These are phyloP conservation scores for Phialophora macrospora DNA, from an alignment of 2,329 filamentous ascomycete species.

Conservation along the genomic window DNA sequence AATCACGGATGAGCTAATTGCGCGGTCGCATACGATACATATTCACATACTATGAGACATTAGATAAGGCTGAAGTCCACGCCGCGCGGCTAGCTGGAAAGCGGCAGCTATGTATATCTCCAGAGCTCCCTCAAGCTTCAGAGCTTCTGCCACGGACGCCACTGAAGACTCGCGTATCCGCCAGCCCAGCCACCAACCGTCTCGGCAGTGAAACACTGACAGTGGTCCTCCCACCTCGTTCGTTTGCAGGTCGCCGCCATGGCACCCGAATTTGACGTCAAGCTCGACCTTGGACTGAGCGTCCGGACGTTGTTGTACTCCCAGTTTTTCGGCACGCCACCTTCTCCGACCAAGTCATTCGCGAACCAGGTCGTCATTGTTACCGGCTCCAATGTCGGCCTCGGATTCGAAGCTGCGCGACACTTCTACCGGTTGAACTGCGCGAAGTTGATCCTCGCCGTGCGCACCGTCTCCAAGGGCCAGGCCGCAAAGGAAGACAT, in stretches of 20 bases:
- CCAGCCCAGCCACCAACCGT: background rate
- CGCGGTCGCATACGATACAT: background rate
- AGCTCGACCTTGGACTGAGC: slow-evolving; percentile 13
- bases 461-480: slow-evolving; percentile 51
- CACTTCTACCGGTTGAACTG: slow-evolving; percentile 51
- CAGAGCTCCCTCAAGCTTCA: background rate
- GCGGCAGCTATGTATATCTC: background rate
- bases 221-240: background rate
- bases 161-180: too few species aligned
- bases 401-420: slow-evolving; percentile 54
- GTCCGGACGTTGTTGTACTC: slow-evolving; percentile 31
- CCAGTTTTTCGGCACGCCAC: slow-evolving; percentile 34
- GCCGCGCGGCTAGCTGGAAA: background rate
- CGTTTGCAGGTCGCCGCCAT: slow-evolving; percentile 11
- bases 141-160: background rate
- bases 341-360: slow-evolving; percentile 31
- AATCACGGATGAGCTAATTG: too few species aligned
- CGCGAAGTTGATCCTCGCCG: slow-evolving; percentile 53
- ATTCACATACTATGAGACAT: background rate
- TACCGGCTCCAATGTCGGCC: slow-evolving; percentile 56
- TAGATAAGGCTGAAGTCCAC: background rate
- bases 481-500: slow-evolving; percentile 52
- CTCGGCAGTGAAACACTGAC: background rate
- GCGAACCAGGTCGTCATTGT: slow-evolving; percentile 50
- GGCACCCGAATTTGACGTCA: slow-evolving; percentile 28